A percentile compares a stretch with the other conserved stretches of the same genome.
Conservation (phyloP, 202 grass and related monocot species). For the Panicum hallii region DNA sequence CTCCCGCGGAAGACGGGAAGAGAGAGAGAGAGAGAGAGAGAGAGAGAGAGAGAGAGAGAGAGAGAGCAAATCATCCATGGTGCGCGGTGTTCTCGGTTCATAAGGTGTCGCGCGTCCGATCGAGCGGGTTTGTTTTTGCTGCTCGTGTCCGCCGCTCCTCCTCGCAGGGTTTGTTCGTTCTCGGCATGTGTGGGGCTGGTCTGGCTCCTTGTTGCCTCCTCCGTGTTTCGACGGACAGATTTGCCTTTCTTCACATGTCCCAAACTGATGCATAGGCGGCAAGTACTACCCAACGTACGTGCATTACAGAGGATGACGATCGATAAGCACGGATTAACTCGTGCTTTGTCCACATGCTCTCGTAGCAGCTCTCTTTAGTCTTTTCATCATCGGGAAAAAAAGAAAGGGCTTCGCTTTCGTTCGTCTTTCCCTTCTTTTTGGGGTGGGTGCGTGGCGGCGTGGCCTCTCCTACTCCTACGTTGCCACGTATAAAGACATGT, state of each 20-base stretch:
- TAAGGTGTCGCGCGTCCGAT: no score
- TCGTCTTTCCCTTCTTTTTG: background rate
- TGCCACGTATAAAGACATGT: background rate
- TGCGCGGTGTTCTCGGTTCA: no score
- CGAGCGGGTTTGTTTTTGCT: no score
- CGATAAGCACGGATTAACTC: background rate
- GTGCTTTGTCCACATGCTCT: background rate
- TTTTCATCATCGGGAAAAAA: background rate
- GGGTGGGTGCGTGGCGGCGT: no score
- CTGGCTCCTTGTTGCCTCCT: background rate
- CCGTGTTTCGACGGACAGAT: slow-evolving; percentile 2
- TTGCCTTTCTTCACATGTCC: slow-evolving; percentile 26
- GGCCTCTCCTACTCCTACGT: background rate
- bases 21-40: no score
- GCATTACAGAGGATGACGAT: background rate
- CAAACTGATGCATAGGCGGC: background rate
- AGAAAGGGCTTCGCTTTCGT: background rate
- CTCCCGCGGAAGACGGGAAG: no score
- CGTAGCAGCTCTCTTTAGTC: background rate
- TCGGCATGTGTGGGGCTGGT: no score
- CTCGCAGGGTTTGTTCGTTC: no score
- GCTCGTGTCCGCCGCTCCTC: no score
- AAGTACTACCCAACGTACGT: background rate
- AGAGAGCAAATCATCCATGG: no score
- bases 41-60: no score